These are phyloP conservation scores for Cystobasidiaceae sp. DNA, from an alignment of 1,284 basidiomycete species.

Conservation along the genomic window DNA sequence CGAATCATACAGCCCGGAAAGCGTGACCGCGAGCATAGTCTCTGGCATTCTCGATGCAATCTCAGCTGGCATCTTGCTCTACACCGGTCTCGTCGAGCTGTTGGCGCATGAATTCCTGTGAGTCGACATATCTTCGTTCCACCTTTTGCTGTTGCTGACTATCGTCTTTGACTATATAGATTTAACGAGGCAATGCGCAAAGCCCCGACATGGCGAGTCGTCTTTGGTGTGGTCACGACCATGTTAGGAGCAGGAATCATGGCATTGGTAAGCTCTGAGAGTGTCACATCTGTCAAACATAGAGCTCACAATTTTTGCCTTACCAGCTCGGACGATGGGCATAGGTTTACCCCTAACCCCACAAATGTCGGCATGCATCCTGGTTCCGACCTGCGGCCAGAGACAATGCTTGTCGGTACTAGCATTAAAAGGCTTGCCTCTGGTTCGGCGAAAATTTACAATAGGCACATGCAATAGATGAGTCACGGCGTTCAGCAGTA, in stretches of 20 bases:
- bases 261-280: conserved; percentile 47
- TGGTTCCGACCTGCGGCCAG: no score
- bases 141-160: conserved; percentile 51
- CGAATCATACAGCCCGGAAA: conserved; percentile 71
- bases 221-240: conserved; percentile 44
- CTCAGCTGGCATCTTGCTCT: conserved; percentile 81
- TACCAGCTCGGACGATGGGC: conserved; percentile 15
- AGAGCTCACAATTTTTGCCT: background rate
- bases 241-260: conserved; percentile 49
- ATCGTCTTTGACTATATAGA: conserved; percentile 31
- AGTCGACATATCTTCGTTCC: conserved; percentile 50
- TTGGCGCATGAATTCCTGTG: conserved; percentile 78
- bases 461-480: no score
- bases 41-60: conserved; percentile 78
- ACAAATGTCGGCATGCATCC: no score
- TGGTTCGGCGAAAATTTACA: no score
- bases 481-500: no score
- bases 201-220: conserved; percentile 41
- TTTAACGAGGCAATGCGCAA: conserved; percentile 42
- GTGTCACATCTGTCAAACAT: background rate
- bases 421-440: no score
- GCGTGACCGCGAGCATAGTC: conserved; percentile 67
- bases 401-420: no score
- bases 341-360: background rate
- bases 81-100: conserved; percentile 76